A percentile compares a stretch with the other conserved stretches of the same genome.
Conservation (phyloP, 148 eudicot genomes). For the Simmondsia chinensis region DNA sequence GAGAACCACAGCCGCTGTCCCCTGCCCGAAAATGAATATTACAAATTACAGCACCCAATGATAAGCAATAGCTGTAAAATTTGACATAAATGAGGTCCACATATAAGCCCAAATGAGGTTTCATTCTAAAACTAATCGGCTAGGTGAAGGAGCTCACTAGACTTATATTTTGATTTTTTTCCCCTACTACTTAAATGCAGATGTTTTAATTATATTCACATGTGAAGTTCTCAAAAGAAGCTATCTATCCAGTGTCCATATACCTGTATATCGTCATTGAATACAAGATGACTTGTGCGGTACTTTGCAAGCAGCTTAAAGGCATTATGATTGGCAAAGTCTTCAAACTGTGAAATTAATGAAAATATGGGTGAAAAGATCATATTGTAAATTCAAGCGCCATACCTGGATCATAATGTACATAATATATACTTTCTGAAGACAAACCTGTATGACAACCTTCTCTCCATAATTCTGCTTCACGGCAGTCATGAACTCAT, state of each 20-base stretch:
- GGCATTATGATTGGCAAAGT: conserved; percentile 98
- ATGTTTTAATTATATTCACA: no score
- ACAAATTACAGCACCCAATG: background rate
- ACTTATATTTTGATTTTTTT: no score
- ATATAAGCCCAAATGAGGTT: no score
- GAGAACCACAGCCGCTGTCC: conserved; percentile 88
- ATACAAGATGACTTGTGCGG: conserved; percentile 70
- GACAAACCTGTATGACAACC: conserved; percentile 73
- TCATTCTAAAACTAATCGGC: no score
- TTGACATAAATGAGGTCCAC: no score
- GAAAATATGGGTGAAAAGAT: background rate
- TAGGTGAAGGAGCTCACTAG: no score
- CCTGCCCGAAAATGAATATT: conserved; percentile 33
- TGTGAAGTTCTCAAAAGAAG: no score
- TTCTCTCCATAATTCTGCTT: conserved; percentile 97
- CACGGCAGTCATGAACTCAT: conserved; percentile 84
- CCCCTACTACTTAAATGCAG: no score
- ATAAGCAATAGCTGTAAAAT: background rate
- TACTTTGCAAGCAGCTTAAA: conserved; percentile 83
- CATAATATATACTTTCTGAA: no score
- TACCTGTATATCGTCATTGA: conserved; percentile 98
- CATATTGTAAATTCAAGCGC: no score
- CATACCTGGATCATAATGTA: no score
- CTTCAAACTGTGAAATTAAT: conserved; percentile 54
- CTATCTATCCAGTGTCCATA: background rate